A percentile compares a stretch with the other conserved stretches of the same genome.
Evolutionary conservation across 306 rosid species (phyloP).

Genomic region (Acacia crassicarpa): DNA sequence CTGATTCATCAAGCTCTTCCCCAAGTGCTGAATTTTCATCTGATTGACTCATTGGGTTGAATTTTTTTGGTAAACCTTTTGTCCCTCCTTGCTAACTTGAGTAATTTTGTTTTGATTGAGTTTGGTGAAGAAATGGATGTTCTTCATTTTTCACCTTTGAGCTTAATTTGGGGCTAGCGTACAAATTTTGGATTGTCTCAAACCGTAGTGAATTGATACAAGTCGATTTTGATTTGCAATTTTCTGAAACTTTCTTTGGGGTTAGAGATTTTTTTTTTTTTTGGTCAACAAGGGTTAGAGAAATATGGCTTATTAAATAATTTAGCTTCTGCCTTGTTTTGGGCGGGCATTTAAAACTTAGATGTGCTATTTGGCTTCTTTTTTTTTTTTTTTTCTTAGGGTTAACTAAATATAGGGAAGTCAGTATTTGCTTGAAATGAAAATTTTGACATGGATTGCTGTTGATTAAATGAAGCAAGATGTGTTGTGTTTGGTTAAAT

Average conservation of each 20-base stretch:
- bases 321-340: background rate
- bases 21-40: slow-evolving; percentile 73
- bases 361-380: background rate
- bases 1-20: slow-evolving; percentile 97
- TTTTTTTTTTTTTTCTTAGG: too few species aligned
- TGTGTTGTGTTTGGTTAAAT: background rate
- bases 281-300: too few species aligned
- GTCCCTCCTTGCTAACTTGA: background rate
- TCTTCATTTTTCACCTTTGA: background rate
- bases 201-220: background rate
- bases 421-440: background rate
- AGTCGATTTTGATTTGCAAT: background rate
- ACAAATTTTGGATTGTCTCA: background rate
- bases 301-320: background rate
- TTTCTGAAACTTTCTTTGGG: background rate
- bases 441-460: background rate
- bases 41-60: background rate
- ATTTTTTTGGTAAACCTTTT: background rate
- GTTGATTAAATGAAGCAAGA: slow-evolving; percentile 8
- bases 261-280: too few species aligned
- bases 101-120: background rate
- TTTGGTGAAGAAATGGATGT: background rate
- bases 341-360: background rate
- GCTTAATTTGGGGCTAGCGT: slow-evolving; percentile 5
- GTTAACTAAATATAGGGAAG: background rate